A percentile compares a stretch with the other conserved stretches of the same genome.
Conservation (phyloP, 306 rosid genomes). For the Rosa persica region DNA sequence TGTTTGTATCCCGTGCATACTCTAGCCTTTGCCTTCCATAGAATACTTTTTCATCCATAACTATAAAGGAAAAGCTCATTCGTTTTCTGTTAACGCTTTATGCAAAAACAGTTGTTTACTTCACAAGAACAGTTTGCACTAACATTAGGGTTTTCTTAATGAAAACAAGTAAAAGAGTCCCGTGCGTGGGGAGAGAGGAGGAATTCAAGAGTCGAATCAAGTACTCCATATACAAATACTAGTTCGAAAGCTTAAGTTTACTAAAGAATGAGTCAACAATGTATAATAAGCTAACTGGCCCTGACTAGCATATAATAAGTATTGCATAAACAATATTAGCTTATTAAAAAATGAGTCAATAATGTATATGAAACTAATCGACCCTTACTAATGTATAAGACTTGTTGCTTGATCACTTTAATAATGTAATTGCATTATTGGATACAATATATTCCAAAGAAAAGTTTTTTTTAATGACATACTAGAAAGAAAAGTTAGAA, state of each 20-base stretch:
- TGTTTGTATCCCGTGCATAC: constrained; percentile 38
- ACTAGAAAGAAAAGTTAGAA: not conserved
- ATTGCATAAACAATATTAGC: not conserved
- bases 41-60: constrained; percentile 41
- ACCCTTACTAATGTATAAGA: not conserved
- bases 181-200: not conserved
- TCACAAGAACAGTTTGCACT: not conserved
- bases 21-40: constrained; percentile 21
- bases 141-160: not conserved
- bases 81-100: not conserved
- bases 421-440: not conserved
- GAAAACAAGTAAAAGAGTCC: not conserved
- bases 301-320: not conserved
- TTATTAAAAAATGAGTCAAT: not conserved
- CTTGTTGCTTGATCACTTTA: not conserved
- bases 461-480: too few relatives aligned
- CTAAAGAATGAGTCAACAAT: not conserved
- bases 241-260: not conserved
- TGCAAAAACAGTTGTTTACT: not conserved
- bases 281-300: not conserved
- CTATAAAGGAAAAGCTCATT: constrained; percentile 12
- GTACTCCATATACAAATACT: not conserved
- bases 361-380: not conserved
- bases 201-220: not conserved
- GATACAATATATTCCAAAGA: not conserved